phyloP scores from a whole-genome alignment of 1,284 basidiomycete species.

The Pseudozyma sp. region DNA sequence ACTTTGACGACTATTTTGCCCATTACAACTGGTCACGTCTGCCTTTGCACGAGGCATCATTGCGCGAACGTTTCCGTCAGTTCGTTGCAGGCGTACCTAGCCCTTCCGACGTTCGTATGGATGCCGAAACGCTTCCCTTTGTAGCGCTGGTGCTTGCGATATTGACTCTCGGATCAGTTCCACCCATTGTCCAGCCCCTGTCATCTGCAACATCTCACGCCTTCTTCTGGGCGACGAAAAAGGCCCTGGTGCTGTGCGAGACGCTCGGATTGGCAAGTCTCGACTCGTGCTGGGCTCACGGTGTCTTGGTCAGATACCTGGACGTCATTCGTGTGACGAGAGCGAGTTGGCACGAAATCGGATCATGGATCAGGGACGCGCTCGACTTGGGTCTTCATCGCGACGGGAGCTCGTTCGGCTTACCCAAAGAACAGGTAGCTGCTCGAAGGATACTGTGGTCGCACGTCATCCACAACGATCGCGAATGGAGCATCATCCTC shows the following conservation, averaged over 20 bases:
- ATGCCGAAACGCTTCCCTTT: conserved; percentile 48
- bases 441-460: conserved; percentile 44
- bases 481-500: conserved; percentile 52
- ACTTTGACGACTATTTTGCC: conserved; percentile 51
- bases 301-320: conserved; percentile 42
- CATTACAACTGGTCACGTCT: conserved; percentile 52
- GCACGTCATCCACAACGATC: conserved; percentile 54
- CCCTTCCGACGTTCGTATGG: conserved; percentile 42
- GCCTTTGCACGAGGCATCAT: conserved; percentile 30
- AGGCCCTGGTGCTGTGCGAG: conserved; percentile 49
- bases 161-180: conserved; percentile 45
- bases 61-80: conserved; percentile 43
- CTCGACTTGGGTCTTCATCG: conserved; percentile 47
- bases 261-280: conserved; percentile 45
- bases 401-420: conserved; percentile 44
- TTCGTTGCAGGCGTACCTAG: conserved; percentile 35
- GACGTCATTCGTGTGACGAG: conserved; percentile 50
- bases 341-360: conserved; percentile 52
- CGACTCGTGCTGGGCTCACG: conserved; percentile 53
- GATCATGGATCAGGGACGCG: conserved; percentile 48
- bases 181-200: conserved; percentile 47
- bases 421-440: conserved; percentile 50
- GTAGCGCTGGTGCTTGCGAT: conserved; percentile 39
- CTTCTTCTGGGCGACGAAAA: conserved; percentile 53
- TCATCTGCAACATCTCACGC: conserved; percentile 44